Conservation (phyloP, 2,329 filamentous ascomycete genomes). For the Fusarium falciforme region DNA sequence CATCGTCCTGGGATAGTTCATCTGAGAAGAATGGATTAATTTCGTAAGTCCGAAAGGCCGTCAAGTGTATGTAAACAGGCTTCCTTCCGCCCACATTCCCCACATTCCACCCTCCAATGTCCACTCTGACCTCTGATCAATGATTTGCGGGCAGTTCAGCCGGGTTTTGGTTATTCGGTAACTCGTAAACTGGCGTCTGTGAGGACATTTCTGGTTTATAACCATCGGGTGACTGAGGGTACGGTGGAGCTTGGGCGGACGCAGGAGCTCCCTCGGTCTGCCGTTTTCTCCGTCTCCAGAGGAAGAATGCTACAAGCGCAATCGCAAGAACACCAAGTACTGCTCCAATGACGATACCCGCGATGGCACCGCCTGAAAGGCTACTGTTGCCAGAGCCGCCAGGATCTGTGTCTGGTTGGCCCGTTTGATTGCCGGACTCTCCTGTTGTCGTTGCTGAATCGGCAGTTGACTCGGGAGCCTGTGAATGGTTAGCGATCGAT, state of each 20-base stretch:
- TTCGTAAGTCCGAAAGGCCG: background rate
- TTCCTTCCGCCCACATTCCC: background rate
- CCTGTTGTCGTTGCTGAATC: slow-evolving; percentile 11
- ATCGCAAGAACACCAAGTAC: slow-evolving; percentile 42
- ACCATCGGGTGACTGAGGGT: background rate
- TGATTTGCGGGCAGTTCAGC: background rate
- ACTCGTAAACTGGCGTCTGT: background rate
- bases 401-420: background rate
- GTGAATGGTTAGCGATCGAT: background rate
- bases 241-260: background rate
- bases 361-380: slow-evolving; percentile 45
- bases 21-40: background rate
- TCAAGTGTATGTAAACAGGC: background rate
- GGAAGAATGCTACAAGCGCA: slow-evolving; percentile 38
- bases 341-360: slow-evolving; percentile 47
- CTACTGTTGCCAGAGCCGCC: slow-evolving; percentile 8
- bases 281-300: slow-evolving; percentile 40
- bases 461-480: slow-evolving; percentile 8
- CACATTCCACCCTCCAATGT: background rate
- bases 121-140: background rate
- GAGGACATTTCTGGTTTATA: background rate
- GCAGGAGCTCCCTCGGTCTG: background rate
- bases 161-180: background rate
- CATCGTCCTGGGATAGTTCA: background rate
- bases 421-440: background rate